A percentile compares a stretch with the other conserved stretches of the same genome.
phyloP scores from a whole-genome alignment of 164 flowering plant species.

The Piper longum region DNA sequence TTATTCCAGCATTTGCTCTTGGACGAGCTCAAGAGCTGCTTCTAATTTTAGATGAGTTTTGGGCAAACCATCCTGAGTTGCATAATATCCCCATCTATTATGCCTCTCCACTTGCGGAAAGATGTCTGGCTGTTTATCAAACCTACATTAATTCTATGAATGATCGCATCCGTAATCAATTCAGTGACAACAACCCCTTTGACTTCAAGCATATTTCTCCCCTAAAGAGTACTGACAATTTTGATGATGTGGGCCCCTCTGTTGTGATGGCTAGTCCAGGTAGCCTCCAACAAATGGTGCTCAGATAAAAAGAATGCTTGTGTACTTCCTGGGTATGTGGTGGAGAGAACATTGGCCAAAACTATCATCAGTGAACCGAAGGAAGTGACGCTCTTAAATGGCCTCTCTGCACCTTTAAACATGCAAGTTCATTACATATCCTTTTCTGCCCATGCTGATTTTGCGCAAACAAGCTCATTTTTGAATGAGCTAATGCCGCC shows the following conservation, averaged over 20 bases:
- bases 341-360: constrained; percentile 85
- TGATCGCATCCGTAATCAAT: constrained; percentile 74
- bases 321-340: constrained; percentile 86
- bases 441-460: constrained; percentile 96
- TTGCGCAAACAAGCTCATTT: constrained; percentile 78
- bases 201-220: constrained; percentile 78
- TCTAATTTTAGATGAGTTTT: constrained; percentile 86
- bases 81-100: constrained; percentile 86
- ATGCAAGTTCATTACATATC: constrained; percentile 94
- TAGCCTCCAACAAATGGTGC: constrained; percentile 92
- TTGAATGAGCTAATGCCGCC: constrained; percentile 88
- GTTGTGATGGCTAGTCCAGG: constrained; percentile 98
- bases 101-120: constrained; percentile 95
- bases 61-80: constrained; percentile 89
- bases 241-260: constrained; percentile 83
- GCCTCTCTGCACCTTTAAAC: constrained; percentile 78
- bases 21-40: constrained; percentile 98
- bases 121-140: constrained; percentile 89
- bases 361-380: constrained; percentile 85
- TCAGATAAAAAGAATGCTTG: constrained; percentile 87
- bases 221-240: constrained; percentile 69
- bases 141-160: constrained; percentile 94
- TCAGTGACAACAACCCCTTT: constrained; percentile 76
- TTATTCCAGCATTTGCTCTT: constrained; percentile 92
- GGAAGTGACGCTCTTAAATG: constrained; percentile 88